Conservation (phyloP, 208 protist genomes). For the Crithidia mellificae region DNA sequence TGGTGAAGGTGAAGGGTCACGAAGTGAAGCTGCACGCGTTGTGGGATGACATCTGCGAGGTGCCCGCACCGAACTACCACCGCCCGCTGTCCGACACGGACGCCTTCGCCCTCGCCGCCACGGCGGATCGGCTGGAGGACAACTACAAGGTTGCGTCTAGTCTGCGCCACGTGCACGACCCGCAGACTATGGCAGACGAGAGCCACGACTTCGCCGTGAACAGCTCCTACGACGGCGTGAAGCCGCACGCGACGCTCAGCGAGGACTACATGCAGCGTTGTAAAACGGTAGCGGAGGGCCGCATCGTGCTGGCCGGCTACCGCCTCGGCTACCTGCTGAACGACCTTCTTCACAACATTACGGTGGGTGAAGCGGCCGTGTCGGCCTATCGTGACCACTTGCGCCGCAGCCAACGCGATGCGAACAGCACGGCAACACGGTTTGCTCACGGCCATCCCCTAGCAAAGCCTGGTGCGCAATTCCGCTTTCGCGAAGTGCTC, state of each 20-base stretch:
- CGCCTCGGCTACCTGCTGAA: constrained; percentile 74
- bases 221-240: constrained; percentile 59
- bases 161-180: constrained; percentile 27
- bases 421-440: neutral
- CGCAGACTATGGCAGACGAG: constrained; percentile 48
- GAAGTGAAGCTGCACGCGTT: constrained; percentile 65
- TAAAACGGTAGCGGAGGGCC: constrained; percentile 44
- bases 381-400: constrained; percentile 8
- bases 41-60: constrained; percentile 81
- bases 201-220: constrained; percentile 69
- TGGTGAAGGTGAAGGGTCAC: constrained; percentile 35
- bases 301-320: constrained; percentile 66
- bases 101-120: constrained; percentile 33
- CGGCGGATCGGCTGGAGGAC: constrained; percentile 62
- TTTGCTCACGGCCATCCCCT: too few species aligned
- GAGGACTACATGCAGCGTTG: constrained; percentile 62
- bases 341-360: constrained; percentile 39
- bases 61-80: constrained; percentile 11
- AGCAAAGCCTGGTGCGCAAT: neutral
- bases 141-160: constrained; percentile 49
- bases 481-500: constrained; percentile 18
- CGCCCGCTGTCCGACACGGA: constrained; percentile 58
- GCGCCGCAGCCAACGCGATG: neutral
- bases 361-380: constrained; percentile 12
- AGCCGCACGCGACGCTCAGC: constrained; percentile 25